A percentile compares a stretch with the other conserved stretches of the same genome.
Evolutionary conservation across 75 land plant species (phyloP).

Genomic region (Larix kaempferi): DNA sequence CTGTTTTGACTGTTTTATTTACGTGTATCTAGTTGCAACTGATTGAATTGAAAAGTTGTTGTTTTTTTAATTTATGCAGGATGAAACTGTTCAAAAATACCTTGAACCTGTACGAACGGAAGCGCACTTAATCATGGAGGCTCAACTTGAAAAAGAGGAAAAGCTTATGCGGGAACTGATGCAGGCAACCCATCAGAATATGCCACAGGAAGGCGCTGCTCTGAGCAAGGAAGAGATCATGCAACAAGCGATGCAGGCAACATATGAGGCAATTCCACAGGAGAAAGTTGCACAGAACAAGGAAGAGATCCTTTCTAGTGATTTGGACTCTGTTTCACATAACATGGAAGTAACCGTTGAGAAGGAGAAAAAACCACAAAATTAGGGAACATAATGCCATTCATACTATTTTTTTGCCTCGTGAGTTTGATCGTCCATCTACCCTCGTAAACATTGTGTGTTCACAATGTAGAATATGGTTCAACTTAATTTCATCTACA

Average conservation of each 20-base stretch:
- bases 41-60: neutral
- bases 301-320: neutral
- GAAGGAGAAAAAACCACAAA: neutral
- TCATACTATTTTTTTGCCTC: neutral
- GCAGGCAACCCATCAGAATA: neutral
- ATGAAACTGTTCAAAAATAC: slow-evolving; percentile 5
- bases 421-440: neutral
- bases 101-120: neutral
- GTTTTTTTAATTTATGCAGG: neutral
- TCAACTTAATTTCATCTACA: too few species aligned
- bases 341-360: neutral
- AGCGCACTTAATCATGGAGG: slow-evolving; percentile 3
- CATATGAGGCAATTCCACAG: neutral
- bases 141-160: slow-evolving; percentile 10
- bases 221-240: neutral
- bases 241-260: neutral
- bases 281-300: slow-evolving; percentile 8
- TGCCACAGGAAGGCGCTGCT: neutral
- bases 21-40: neutral
- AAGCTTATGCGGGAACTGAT: neutral
- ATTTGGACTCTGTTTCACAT: slow-evolving; percentile 1
- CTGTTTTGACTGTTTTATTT: neutral
- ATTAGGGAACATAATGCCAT: neutral
- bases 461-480: too few species aligned
- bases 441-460: too few species aligned